Evolutionary conservation across 1,139 yeast genomes (phyloP), one percentile per base, ranked within the genome.

Genomic region (Taiozyma onychis): DNA sequence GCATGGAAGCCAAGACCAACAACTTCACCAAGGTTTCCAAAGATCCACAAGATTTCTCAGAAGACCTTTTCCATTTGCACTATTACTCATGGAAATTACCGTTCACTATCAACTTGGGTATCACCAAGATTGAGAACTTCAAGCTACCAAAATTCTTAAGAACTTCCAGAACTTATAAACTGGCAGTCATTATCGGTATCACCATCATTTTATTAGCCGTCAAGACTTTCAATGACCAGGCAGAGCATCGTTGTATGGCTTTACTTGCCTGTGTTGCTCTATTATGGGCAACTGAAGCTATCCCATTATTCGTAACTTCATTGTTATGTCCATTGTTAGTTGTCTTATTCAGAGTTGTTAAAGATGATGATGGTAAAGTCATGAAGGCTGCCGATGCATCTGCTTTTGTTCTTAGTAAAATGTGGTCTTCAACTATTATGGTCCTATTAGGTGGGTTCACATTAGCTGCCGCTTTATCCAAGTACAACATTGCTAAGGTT

Each of bases 381-480:
- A 74, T 82, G 82, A 61, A 57, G 30, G 79, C 88, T 4, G 66
- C 76, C 0, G 75, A 69, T 41, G 78, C 88, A 1, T 80, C 88
- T 0, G 69, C 77, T 39, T 78, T 62, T 53, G 78, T 83, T 48
- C 72, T 84, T 26, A 65, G 79, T 2, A 70, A 80, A 11, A 83
- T 84, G 90, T 84, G 89, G 89, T 81, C 83, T 51, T 83, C 89
- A 1, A 86, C 85, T 4, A 83, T 84, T 54, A 77, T 84, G 74
- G 75, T 84, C 53, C 70, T 84, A 49, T 68, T 84, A 48, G 89
- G 89, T 53, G 91, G 91, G 32, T 84, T 84, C 65, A 82, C 89
- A 3, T 69, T 84, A 51, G 89, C 89, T 37, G 89, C 87, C 35
- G 88, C 88, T 1, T 71, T 84, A 54, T 80, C 89, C 13, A 83